Conservation (phyloP, 176 grass and related monocot genomes). For the Alopecurus myosuroides region DNA sequence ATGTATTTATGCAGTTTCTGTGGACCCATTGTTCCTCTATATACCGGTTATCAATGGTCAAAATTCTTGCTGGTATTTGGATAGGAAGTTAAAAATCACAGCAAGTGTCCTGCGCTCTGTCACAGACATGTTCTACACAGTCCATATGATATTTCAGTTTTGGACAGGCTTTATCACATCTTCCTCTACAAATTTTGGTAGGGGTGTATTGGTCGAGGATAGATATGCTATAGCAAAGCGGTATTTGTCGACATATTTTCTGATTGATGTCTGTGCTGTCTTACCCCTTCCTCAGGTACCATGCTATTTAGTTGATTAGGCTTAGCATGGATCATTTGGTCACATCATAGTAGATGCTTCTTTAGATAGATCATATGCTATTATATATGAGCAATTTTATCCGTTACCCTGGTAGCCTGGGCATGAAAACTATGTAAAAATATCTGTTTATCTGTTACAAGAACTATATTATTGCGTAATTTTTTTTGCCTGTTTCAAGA, state of each 20-base stretch:
- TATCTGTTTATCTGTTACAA: neutral
- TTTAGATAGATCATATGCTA: neutral
- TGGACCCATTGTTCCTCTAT: conserved; percentile 92
- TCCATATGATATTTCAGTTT: conserved; percentile 95
- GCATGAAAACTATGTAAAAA: neutral
- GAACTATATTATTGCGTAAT: neutral
- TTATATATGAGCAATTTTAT: neutral
- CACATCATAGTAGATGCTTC: neutral
- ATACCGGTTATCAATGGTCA: conserved; percentile 56
- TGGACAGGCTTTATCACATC: conserved; percentile 77
- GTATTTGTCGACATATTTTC: conserved; percentile 77
- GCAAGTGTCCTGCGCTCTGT: conserved; percentile 68
- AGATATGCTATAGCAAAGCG: conserved; percentile 58
- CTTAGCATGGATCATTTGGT: neutral
- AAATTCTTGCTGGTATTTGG: conserved; percentile 63
- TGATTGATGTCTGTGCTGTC: conserved; percentile 80
- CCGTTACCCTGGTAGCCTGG: neutral
- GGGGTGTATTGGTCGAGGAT: conserved; percentile 63
- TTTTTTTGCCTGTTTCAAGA: neutral
- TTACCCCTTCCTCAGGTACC: conserved; percentile 85
- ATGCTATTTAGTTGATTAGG: neutral
- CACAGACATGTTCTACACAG: conserved; percentile 85
- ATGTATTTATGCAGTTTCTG: conserved; percentile 80
- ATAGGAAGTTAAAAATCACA: conserved; percentile 56
- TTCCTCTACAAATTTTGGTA: conserved; percentile 68